Conservation (phyloP, 2,329 filamentous ascomycete genomes). For the Knufia petricola region DNA sequence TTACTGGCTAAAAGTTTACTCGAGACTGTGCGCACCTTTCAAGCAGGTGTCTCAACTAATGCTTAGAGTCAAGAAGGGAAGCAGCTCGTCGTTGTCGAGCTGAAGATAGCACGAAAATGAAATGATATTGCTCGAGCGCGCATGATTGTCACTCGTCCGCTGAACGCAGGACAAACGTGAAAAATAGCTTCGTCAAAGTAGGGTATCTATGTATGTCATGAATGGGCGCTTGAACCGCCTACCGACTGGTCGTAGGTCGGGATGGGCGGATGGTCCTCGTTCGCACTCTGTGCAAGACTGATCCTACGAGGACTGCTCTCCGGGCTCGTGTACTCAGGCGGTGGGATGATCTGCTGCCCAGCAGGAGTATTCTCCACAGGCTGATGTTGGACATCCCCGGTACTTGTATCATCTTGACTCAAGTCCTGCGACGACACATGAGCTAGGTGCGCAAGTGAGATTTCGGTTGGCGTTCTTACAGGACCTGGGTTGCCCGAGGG, state of each 20-base stretch:
- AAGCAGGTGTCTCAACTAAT: too few species aligned
- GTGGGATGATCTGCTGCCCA: constrained; percentile 51
- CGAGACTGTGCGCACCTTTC: too few species aligned
- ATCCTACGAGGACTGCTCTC: constrained; percentile 40
- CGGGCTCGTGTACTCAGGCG: constrained; percentile 59
- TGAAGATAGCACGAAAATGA: too few species aligned
- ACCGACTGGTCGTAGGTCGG: constrained; percentile 75
- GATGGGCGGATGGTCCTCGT: constrained; percentile 55
- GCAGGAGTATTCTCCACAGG: constrained; percentile 29
- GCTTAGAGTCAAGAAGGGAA: too few species aligned
- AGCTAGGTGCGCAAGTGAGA: constrained; percentile 79
- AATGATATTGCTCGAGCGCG: too few species aligned
- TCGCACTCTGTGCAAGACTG: constrained; percentile 34
- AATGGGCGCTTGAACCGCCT: constrained; percentile 18
- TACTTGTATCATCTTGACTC: constrained; percentile 52
- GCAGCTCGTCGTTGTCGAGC: too few species aligned
- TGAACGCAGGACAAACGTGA: neutral
- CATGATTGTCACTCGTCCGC: too few species aligned
- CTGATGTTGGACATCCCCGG: constrained; percentile 22
- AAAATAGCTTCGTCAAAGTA: constrained; percentile 4
- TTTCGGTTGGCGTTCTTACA: constrained; percentile 84
- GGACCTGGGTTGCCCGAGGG: constrained; percentile 72
- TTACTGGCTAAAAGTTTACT: too few species aligned
- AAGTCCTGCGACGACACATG: constrained; percentile 55
- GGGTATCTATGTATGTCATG: constrained; percentile 18